phyloP scores from a whole-genome alignment of 148 eudicot species.

The Chenopodium quinoa region DNA sequence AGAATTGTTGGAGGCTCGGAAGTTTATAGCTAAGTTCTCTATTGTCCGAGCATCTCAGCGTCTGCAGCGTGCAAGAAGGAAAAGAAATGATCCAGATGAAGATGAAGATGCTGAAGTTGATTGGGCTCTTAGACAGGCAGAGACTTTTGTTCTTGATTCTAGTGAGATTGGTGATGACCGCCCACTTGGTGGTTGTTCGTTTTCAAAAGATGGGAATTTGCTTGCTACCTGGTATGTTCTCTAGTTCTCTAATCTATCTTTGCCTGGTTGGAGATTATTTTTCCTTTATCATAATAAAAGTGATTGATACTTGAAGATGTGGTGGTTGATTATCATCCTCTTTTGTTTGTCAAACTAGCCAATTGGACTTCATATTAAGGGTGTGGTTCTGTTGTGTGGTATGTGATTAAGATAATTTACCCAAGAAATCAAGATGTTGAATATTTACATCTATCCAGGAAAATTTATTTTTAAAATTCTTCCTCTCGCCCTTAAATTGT shows the following conservation, averaged over 20 bases:
- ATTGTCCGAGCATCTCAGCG: conserved; percentile 59
- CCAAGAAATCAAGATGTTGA: background rate
- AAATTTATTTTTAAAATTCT: too few species aligned
- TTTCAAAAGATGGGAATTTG: conserved; percentile 67
- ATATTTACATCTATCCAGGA: background rate
- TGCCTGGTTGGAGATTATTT: background rate
- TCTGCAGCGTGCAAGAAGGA: conserved; percentile 70
- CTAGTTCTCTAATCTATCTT: background rate
- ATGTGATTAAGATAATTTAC: background rate
- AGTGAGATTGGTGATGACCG: conserved; percentile 95
- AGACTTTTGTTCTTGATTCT: conserved; percentile 57
- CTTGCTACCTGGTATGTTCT: conserved; percentile 82
- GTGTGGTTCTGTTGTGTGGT: background rate
- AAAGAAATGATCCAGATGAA: conserved; percentile 90
- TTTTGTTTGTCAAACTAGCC: background rate
- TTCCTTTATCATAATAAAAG: background rate
- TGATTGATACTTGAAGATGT: background rate
- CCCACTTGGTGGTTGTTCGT: conserved; percentile 81
- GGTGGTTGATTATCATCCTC: background rate
- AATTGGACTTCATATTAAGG: background rate
- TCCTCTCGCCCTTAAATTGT: background rate
- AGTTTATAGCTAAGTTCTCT: conserved; percentile 65
- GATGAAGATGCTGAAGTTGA: conserved; percentile 85
- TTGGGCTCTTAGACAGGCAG: conserved; percentile 75
- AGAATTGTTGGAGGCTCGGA: conserved; percentile 59